Evolutionary conservation across 345 rosid species (phyloP).

Genomic region (Euphorbia peplus): DNA sequence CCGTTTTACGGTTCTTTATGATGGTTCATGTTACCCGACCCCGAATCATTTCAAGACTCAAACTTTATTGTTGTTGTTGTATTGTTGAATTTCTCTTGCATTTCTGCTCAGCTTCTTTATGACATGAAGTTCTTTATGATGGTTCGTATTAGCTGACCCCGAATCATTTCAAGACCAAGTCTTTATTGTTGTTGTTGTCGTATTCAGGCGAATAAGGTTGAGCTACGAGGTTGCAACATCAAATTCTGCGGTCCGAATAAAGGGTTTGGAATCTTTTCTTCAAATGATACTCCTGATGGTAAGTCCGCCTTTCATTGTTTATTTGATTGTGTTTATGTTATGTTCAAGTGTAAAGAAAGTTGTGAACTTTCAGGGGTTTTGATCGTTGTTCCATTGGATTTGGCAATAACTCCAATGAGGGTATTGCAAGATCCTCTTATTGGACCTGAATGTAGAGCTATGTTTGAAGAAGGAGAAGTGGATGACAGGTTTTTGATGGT

Average conservation of each 20-base stretch:
- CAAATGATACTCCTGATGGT: conserved; percentile 46
- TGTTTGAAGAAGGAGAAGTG: conserved; percentile 77
- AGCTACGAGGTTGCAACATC: conserved; percentile 68
- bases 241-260: conserved; percentile 49
- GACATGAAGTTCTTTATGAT: too few relatives aligned
- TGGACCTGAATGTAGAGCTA: conserved; percentile 78
- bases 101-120: background rate
- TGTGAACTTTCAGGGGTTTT: conserved; percentile 52
- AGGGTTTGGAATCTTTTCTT: conserved; percentile 71
- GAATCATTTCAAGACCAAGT: too few relatives aligned
- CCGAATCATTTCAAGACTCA: too few relatives aligned
- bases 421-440: conserved; percentile 87
- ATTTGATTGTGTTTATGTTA: background rate
- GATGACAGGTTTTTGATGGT: conserved; percentile 88
- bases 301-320: background rate
- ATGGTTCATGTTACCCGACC: too few relatives aligned
- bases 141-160: too few relatives aligned
- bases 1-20: too few relatives aligned
- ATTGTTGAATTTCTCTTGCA: background rate
- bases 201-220: conserved; percentile 62
- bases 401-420: conserved; percentile 95
- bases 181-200: too few relatives aligned
- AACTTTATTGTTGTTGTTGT: too few relatives aligned
- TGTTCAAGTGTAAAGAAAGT: background rate
- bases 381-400: conserved; percentile 71